Evolutionary conservation across 2,329 filamentous ascomycete species (phyloP), one percentile per base, ranked within the genome.

Genomic region (Cercospora zeae-maydis): DNA sequence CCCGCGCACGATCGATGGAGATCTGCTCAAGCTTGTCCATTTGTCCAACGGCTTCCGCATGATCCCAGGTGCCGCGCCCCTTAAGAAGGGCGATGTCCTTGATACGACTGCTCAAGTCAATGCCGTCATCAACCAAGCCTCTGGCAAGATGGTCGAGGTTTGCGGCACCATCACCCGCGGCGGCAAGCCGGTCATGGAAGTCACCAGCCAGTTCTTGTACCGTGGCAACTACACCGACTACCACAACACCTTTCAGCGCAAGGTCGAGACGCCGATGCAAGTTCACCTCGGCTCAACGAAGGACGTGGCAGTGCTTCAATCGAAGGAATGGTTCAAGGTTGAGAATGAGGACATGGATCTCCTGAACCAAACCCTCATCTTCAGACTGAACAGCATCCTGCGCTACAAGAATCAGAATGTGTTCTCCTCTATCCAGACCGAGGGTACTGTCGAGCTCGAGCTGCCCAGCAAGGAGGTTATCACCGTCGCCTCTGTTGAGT

Each of bases 81-180:
- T 99, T 65, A 96, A 96, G 84, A 96, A 96, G 81, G 95, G 92
- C 31, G 95, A 99, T 75, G 86, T 93, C 66, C 86, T 99, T 19
- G 88, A 92, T 66, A 98, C 95, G 2, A 96, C 91, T 60, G 95
- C 95, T 47, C 92, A 96, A 76, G 91, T 99, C 80, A 98, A 99
- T 72, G 92, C 95, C 14, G 92, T 99, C 72, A 89, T 99, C 81
- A 99, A 98, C 81, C 93, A 99, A 77, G 92, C 96, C 13, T 92
- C 95, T 64, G 95, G 95, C 53, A 99, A 99, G 84, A 97, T 99
- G 93, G 96, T 99, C 16, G 96, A 99, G 79, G 93, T 99, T n/a
- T 97, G 93, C 73, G 95, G 95, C 66, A 99, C 95, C 5, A 96
- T 99, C 72, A 89, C 85, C 59, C 89, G 95, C 47, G 87, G 93